Evolutionary conservation across 495 filamentous ascomycete species (phyloP), one percentile per base, ranked within the genome.

Genomic region (Aspergillus taichungensis): DNA sequence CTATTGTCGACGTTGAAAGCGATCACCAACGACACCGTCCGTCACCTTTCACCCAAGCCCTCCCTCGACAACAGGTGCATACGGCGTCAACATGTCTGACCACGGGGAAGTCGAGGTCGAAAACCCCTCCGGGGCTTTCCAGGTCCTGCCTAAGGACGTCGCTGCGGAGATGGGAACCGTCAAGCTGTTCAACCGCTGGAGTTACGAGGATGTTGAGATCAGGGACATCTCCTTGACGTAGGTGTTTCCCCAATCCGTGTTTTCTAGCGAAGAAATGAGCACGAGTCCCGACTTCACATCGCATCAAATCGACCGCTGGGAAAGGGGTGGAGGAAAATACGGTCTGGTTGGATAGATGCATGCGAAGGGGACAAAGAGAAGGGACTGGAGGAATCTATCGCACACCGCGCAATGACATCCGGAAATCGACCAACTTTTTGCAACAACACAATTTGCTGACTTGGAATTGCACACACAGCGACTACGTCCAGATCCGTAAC

Each of bases 221-320:
- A 80, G 92, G 59, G 92, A 99, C 66, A 97, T 99, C 74, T 97
- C 94, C 52, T 80, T 99, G 76, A 96, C 92, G 92, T 98, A 89
- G 81, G 91, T 72, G 48, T 38, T 46, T 51, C 46, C 58, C 56
- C 48, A 51, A 50, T 46, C 37, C 33, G 49, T 56, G 51, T 57
- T 49, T 41, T 34, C 32, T 44, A 45, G 33, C 11, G 41, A 37
- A 36, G 46, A 29, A 45, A 33, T 33, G 40, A 32, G n/a, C 1
- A 38, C 32, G 38, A 52, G 24, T 14, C 12, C 30, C 11, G 18
- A 24, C 18, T 24, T 24, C 18, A 24, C 18, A 24, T 24, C 4
- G 18, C 18, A 24, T 24, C 18, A 24, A 24, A 24, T 24, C 18
- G 18, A 4, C 32, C 32, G 32, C 9, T 12, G 9, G 37, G 54